Base-by-base conservation (phyloP, 352 stramenopile species). In the Pythium scleroteichum region DNA sequence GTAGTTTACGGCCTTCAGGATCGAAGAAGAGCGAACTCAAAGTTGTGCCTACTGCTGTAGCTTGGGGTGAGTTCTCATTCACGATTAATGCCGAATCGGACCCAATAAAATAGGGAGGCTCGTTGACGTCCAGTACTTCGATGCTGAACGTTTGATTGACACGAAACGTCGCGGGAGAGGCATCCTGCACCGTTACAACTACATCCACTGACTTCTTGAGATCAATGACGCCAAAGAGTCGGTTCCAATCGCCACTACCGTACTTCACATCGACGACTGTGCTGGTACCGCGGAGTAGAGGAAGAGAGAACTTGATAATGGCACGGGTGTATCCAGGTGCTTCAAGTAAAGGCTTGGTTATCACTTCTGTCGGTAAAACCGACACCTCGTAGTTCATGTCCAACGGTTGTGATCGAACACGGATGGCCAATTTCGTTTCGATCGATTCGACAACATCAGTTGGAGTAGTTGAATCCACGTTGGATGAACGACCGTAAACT, bases 121-220 rank as follows among this genome's bases (percentile, higher is more conserved):
- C 65, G 24, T 72, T 72, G 6, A 66, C 55, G 24, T 72, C 65
- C 9, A 62, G 13, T 0, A 72, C 26, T 35, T 50, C 23, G 12
- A 72, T 56, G 0, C n/a, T 19, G 17, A 72, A 47, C 19, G 19
- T 27, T 32, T 63, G 49, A 16, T 61, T 50, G 3, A 53, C 38
- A 2, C 42, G 65, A 3, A 85, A 42, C 0, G 62, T 41, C 39
- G 74, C 62, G 0, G 35, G 17, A 0, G 78, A 85, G 16, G 59
- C 63, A 45, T 87, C 78, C 3, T 78, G 73, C 1, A 75, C 78
- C 22, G 51, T 24, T 7, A 87, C 61, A 10, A 72, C 53, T 0
- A 78, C 19, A 12, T 48, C 40, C 54, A 81, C 78, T 6, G 60
- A 69, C 49, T 85, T 87, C 3, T 46, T 67, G 8, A 87, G 63